phyloP scores from a whole-genome alignment of 1,139 yeast species.

The Lodderomyces metapsilosis region DNA sequence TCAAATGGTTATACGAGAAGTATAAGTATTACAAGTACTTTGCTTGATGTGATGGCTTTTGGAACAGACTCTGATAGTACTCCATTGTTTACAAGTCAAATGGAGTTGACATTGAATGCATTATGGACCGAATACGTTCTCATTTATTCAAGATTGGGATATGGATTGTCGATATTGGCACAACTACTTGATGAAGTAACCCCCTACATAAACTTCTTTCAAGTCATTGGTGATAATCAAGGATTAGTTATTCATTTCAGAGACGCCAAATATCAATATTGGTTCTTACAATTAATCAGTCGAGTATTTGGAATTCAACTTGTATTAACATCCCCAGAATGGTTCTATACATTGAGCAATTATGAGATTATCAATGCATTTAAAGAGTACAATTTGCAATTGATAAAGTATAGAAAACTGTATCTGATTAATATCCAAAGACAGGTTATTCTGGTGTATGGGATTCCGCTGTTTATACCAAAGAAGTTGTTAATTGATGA shows the following conservation, averaged over 20 bases:
- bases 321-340: background rate
- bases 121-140: background rate
- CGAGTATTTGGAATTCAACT: background rate
- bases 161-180: slow-evolving; percentile 1
- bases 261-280: background rate
- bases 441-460: slow-evolving; percentile 10
- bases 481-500: slow-evolving; percentile 5
- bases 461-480: slow-evolving; percentile 8
- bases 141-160: background rate
- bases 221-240: background rate
- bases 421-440: slow-evolving; percentile 5
- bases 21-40: background rate
- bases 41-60: background rate
- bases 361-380: background rate
- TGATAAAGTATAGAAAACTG: slow-evolving; percentile 5
- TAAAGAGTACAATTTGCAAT: slow-evolving; percentile 10
- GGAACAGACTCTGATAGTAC: background rate
- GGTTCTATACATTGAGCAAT: background rate
- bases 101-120: background rate
- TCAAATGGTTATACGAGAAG: background rate
- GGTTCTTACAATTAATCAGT: background rate
- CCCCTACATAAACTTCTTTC: slow-evolving; percentile 7
- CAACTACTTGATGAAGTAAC: slow-evolving; percentile 4
- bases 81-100: background rate
- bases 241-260: slow-evolving; percentile 10